Conservation (phyloP, 176 grass and related monocot genomes). For the Oryza australiensis region DNA sequence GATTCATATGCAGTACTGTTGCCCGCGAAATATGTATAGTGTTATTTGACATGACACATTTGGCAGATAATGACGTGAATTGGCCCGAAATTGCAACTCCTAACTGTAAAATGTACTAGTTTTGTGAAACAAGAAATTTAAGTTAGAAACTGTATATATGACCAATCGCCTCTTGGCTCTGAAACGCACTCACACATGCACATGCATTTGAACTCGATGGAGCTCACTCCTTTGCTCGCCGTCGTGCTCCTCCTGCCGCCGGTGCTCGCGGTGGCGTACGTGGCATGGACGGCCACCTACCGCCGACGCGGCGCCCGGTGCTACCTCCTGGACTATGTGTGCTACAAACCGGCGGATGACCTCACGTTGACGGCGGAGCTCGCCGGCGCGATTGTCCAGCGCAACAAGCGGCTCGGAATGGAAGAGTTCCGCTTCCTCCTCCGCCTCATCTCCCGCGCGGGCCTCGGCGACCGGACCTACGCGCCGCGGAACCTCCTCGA, state of each 20-base stretch:
- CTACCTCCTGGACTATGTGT: slow-evolving; percentile 13
- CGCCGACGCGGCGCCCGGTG: not conserved
- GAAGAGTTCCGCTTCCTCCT: slow-evolving; percentile 43
- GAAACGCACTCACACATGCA: no score
- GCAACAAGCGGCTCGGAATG: slow-evolving; percentile 22
- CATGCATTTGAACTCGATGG: not conserved
- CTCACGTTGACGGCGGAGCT: slow-evolving; percentile 22
- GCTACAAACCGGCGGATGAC: slow-evolving; percentile 35
- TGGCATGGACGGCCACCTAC: not conserved
- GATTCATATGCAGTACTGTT: not conserved
- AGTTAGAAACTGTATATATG: no score
- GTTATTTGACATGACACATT: no score
- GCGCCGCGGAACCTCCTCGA: slow-evolving; percentile 16
- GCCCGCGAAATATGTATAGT: no score
- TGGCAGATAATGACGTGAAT: no score
- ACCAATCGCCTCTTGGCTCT: no score
- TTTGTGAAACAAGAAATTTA: no score
- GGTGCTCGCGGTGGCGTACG: not conserved
- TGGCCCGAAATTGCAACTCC: no score
- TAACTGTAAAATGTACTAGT: no score
- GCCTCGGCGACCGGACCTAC: slow-evolving; percentile 54
- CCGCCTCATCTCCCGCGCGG: slow-evolving; percentile 37
- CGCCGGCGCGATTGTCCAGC: not conserved
- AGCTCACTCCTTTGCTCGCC: not conserved
- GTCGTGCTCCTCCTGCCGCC: not conserved